These are phyloP conservation scores for Talaromyces proteolyticus DNA, from an alignment of 495 filamentous ascomycete species.

Conservation along the genomic window DNA sequence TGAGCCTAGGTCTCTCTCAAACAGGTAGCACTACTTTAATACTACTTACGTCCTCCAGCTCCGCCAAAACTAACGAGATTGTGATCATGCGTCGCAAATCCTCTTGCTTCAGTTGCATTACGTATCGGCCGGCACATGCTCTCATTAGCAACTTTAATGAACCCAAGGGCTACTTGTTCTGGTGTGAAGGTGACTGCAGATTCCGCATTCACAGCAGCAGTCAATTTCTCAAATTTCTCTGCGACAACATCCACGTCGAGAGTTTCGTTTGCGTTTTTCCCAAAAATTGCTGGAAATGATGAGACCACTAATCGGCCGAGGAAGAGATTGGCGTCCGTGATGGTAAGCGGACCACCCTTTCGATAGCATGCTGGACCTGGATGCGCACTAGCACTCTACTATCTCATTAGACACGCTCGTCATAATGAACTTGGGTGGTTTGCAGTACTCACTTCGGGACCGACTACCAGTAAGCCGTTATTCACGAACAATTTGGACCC, in stretches of 20 bases:
- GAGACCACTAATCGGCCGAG: conserved; percentile 15
- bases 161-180: conserved; percentile 76
- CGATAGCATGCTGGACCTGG: conserved; percentile 78
- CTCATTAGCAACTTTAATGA: conserved; percentile 49
- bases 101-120: conserved; percentile 44
- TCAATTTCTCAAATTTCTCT: conserved; percentile 69
- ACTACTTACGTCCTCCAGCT: conserved; percentile 30
- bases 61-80: conserved; percentile 49
- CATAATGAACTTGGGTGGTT: neutral
- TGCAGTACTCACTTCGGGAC: conserved; percentile 35
- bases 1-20: no score
- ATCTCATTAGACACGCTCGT: neutral
- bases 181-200: conserved; percentile 52
- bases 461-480: conserved; percentile 33
- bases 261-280: conserved; percentile 76
- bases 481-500: conserved; percentile 28
- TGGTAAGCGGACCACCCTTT: conserved; percentile 30
- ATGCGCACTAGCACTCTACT: conserved; percentile 37
- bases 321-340: conserved; percentile 36
- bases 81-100: conserved; percentile 43
- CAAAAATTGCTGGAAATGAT: conserved; percentile 12
- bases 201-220: conserved; percentile 70
- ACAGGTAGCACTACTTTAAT: neutral
- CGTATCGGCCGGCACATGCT: conserved; percentile 50
- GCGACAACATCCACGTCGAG: conserved; percentile 74